phyloP scores from a whole-genome alignment of 345 rosid species.

The Lepidium aucheri region DNA sequence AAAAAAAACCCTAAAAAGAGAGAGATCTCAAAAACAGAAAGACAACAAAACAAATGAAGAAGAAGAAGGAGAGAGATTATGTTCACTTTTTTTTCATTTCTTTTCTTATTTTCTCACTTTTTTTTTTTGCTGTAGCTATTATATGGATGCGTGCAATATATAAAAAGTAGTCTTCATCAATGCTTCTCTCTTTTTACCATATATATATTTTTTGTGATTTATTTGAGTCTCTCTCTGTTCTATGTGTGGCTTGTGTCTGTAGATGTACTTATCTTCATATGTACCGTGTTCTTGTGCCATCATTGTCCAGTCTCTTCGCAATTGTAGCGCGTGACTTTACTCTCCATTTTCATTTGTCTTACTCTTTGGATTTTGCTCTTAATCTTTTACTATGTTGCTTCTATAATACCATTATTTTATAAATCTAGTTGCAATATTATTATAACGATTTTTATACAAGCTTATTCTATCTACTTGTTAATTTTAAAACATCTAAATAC shows the following conservation, averaged over 20 bases:
- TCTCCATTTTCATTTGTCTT: constrained; percentile 6
- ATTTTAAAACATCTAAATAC: background rate
- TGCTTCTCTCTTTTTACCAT: background rate
- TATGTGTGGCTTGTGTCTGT: constrained; percentile 32
- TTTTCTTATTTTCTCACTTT: background rate
- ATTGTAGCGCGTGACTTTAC: constrained; percentile 21
- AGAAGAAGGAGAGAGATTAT: constrained; percentile 6
- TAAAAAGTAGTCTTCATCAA: constrained; percentile 38
- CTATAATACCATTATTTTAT: background rate
- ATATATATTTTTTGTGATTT: background rate
- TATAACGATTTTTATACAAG: background rate
- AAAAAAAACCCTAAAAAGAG: background rate
- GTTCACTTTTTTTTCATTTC: too few relatives aligned
- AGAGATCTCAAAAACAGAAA: constrained; percentile 27
- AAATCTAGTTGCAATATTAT: background rate
- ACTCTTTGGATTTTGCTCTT: constrained; percentile 1
- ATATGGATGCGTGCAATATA: constrained; percentile 66
- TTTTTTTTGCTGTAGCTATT: constrained; percentile 14
- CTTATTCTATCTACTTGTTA: constrained; percentile 5
- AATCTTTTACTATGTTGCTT: constrained; percentile 10
- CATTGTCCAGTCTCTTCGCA: constrained; percentile 16
- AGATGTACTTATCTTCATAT: constrained; percentile 26
- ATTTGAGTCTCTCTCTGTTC: background rate
- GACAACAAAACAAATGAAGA: constrained; percentile 20
- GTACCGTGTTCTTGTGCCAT: constrained; percentile 25